Evolutionary conservation across 2,329 filamentous ascomycete genomes (phyloP).

Genomic region (Spiromastix sp.): DNA sequence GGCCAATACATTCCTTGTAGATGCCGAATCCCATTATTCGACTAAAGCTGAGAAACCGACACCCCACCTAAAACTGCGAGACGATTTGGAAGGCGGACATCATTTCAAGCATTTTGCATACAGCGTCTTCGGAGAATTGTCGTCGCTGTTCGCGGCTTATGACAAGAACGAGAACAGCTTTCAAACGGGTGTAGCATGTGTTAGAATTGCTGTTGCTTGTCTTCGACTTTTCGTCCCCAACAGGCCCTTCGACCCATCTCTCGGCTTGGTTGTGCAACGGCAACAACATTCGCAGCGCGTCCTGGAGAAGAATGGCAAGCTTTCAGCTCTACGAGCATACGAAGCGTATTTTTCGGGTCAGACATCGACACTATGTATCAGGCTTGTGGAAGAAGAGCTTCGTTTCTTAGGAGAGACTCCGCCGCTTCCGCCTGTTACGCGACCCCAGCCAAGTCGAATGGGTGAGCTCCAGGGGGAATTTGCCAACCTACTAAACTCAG

Average conservation of each 20-base stretch:
- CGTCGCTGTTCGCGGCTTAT: conserved; percentile 16
- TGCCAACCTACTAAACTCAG: conserved; percentile 59
- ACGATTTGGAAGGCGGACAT: conserved; percentile 17
- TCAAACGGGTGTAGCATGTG: conserved; percentile 54
- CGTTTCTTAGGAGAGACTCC: conserved; percentile 56
- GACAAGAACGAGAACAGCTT: conserved; percentile 16
- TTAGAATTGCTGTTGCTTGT: conserved; percentile 62
- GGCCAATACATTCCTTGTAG: conserved; percentile 15
- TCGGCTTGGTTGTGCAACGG: conserved; percentile 53
- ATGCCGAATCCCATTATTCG: neutral
- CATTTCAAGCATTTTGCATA: conserved; percentile 27
- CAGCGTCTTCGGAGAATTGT: conserved; percentile 19
- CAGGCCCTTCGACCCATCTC: conserved; percentile 70
- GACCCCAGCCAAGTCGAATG: conserved; percentile 59
- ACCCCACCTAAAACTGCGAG: conserved; percentile 13
- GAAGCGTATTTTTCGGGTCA: conserved; percentile 60
- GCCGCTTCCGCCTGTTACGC: conserved; percentile 55
- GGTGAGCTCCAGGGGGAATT: conserved; percentile 72
- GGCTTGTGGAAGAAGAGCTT: conserved; percentile 54
- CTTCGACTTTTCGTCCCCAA: conserved; percentile 78
- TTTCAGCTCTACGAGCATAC: conserved; percentile 54
- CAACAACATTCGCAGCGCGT: conserved; percentile 48
- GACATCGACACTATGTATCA: conserved; percentile 54
- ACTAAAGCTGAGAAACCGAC: conserved; percentile 11
- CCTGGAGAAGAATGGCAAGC: conserved; percentile 43